These are phyloP conservation scores for Lasiodiplodia gonubiensis DNA, from an alignment of 2,329 filamentous ascomycete genomes.

Conservation along the genomic window DNA sequence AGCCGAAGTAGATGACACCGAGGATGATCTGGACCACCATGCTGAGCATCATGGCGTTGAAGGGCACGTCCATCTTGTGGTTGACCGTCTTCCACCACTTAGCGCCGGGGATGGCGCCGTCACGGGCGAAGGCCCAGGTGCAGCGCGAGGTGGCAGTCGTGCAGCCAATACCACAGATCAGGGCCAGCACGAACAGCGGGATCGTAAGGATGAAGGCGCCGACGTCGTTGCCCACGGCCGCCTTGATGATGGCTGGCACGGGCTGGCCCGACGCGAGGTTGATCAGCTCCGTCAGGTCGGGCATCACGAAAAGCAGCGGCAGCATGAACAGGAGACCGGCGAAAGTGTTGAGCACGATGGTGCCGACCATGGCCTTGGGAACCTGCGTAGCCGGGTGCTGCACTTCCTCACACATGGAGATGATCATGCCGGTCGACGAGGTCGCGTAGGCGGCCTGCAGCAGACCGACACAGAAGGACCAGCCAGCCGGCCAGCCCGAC, in stretches of 20 bases:
- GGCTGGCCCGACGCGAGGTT: constrained; percentile 56
- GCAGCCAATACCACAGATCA: constrained; percentile 72
- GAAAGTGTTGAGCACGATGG: constrained; percentile 69
- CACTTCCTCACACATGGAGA: constrained; percentile 79
- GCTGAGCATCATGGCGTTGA: constrained; percentile 75
- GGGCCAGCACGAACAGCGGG: constrained; percentile 68
- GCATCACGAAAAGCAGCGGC: constrained; percentile 71
- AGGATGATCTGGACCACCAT: constrained; percentile 69
- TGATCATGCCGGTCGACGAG: constrained; percentile 79
- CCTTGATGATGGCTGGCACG: constrained; percentile 67
- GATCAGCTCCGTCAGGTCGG: constrained; percentile 55
- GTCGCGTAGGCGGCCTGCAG: constrained; percentile 76
- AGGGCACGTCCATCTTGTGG: constrained; percentile 59
- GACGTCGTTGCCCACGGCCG: constrained; percentile 64
- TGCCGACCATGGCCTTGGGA: constrained; percentile 73
- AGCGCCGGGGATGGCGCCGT: constrained; percentile 71
- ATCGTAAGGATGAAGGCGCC: constrained; percentile 68
- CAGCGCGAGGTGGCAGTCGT: constrained; percentile 71
- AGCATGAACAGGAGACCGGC: constrained; percentile 72
- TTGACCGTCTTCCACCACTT: constrained; percentile 66
- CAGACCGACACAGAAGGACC: constrained; percentile 75
- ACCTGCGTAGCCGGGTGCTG: constrained; percentile 69
- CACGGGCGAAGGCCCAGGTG: constrained; percentile 73
- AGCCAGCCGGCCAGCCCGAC: constrained; percentile 73
- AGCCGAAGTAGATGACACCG: constrained; percentile 72